phyloP scores from a whole-genome alignment of 2,329 filamentous ascomycete genomes.

The Fusarium longipes region DNA sequence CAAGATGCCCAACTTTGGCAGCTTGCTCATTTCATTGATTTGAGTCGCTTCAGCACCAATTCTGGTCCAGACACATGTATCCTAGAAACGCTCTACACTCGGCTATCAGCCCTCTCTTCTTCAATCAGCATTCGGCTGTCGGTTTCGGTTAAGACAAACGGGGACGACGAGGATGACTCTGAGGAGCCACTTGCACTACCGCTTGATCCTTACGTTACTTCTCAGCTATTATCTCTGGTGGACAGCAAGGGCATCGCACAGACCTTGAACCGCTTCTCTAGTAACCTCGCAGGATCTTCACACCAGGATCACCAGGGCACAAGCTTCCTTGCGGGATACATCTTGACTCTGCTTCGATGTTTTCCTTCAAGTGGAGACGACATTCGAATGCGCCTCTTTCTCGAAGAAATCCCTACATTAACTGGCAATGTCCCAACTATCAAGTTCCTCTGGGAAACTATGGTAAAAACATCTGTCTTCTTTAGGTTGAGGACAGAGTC shows the following conservation, averaged over 20 bases:
- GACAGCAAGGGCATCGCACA: constrained; percentile 77
- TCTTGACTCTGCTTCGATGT: constrained; percentile 83
- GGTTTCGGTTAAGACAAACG: constrained; percentile 37
- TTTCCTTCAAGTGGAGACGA: constrained; percentile 87
- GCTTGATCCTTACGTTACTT: constrained; percentile 68
- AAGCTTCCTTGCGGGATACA: constrained; percentile 84
- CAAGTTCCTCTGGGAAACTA: constrained; percentile 83
- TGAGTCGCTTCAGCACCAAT: constrained; percentile 57
- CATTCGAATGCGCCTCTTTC: constrained; percentile 92
- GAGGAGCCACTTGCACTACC: constrained; percentile 39
- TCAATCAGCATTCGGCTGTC: constrained; percentile 62
- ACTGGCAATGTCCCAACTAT: constrained; percentile 67
- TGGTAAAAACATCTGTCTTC: constrained; percentile 58
- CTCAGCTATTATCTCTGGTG: constrained; percentile 76
- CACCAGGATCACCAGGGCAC: constrained; percentile 54
- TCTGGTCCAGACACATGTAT: constrained; percentile 55
- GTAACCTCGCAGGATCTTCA: constrained; percentile 48
- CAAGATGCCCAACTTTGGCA: constrained; percentile 68
- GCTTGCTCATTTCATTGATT: constrained; percentile 73
- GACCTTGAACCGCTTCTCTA: constrained; percentile 51
- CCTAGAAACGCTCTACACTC: constrained; percentile 64
- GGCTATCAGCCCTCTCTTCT: constrained; percentile 62
- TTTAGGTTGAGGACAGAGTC: constrained; percentile 47
- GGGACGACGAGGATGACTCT: constrained; percentile 34
- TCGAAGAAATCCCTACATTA: constrained; percentile 56